Base-by-base conservation (phyloP, 139 green algal species). In the Parachlorella kessleri region DNA sequence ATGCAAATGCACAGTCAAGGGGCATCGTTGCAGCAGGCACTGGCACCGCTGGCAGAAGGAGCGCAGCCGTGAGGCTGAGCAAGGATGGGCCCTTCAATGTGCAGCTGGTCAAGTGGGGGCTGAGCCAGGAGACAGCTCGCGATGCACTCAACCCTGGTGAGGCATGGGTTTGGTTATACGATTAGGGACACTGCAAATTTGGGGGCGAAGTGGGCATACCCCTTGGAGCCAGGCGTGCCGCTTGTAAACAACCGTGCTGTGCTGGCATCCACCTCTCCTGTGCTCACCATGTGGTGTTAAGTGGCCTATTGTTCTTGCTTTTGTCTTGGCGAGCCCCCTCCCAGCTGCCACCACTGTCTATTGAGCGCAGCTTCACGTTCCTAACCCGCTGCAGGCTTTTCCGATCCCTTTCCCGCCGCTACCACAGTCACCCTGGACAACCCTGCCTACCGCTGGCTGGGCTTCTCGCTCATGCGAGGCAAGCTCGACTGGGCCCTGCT, bases 401-500 rank as follows among this genome's bases (percentile, higher is more conserved):
- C 54, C 6, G 90, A 94, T 80, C 91, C 91, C 1, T 95, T 94
- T 68, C 54, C 86, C 40, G 63, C 82, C 0, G 7, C 42, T 0
- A 71, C 41, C 14, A 89, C 90, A 28, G 76, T 93, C 36, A 98
- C 94, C 0, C 80, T 98, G 6, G 90, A 97, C 79, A 88, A 96
- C 73, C 89, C 85, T 18, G 72, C 70, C 4, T 95, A 93, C 77
- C 78, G 85, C 48, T 84, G 84, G 33, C 76, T 86, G 8, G 88
- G 89, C 0, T 33, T 86, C 3, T 72, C 67, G 3, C 78, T 95
- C 24, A 91, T 93, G 91, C 83, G 78, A 39, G 91, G 91, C 70
- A 97, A 97, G 79, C 82, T 97, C 59, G 93, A 96, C 82, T 97
- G 93, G 93, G 35, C 89, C 72, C 79, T 97, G 69, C 78, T 94